A percentile compares a stretch with the other conserved stretches of the same genome.
Evolutionary conservation across 202 grass and related monocot genomes (phyloP).

Genomic region (Setaria italica): DNA sequence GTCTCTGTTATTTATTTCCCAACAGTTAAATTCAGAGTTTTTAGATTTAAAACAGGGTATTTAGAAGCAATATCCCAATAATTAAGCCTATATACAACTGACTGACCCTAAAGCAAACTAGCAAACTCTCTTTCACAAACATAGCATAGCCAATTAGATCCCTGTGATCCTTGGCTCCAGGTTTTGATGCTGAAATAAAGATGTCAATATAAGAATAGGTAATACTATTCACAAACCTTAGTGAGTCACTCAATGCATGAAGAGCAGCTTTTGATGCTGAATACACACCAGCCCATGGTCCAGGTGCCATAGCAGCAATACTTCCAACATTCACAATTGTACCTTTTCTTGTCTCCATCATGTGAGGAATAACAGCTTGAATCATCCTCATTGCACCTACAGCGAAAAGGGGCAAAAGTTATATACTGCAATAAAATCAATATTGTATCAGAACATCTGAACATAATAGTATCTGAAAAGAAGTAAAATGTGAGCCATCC

Average conservation of each 20-base stretch:
- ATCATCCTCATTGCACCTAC: constrained; percentile 88
- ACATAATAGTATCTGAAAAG: background rate
- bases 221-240: constrained; percentile 59
- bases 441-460: background rate
- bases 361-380: constrained; percentile 86
- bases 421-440: background rate
- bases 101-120: background rate
- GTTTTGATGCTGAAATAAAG: background rate
- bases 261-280: constrained; percentile 89
- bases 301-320: constrained; percentile 78
- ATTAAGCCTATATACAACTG: background rate
- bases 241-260: constrained; percentile 82
- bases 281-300: constrained; percentile 95
- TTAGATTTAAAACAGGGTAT: background rate
- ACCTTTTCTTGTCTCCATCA: constrained; percentile 78
- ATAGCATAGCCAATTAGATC: background rate
- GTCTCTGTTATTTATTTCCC: background rate
- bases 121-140: background rate
- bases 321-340: constrained; percentile 95
- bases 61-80: background rate
- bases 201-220: background rate
- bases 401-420: background rate
- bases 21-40: background rate
- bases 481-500: background rate
- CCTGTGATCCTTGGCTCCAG: background rate